Base-by-base conservation (phyloP, 257 asterid genomes). In the Solanum microdontum region DNA sequence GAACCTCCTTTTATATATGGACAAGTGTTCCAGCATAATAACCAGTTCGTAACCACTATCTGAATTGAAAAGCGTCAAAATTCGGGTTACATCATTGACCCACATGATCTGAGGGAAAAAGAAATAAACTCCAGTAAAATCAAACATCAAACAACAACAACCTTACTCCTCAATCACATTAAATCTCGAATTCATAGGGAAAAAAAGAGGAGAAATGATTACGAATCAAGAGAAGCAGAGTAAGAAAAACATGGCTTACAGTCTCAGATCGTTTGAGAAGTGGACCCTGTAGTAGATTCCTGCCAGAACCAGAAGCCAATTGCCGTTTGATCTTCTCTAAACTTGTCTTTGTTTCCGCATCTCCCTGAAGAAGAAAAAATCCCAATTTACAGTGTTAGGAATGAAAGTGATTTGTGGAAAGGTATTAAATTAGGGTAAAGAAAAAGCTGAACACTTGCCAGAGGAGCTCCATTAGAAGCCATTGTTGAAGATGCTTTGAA, bases 181-280 rank as follows among this genome's bases (percentile, higher is more conserved):
- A 12, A 69, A 28, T 36, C 32, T 69, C 23, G 21, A 26, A 69
- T 69, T 28, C 74, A 28, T 51, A 51, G 17, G 1, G 4, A 11
- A 24, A 23, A 7, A 77, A 51, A 51, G 60, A 51, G 60, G 60
- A 36, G 21, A 62, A 11, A 28, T n/a, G 80, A 28, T 51, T 21
- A n/a, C 62, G 66, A 85, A 70, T 28, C 23, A 32, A 30, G 26
- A 43, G 66, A 66, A 11, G 32, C 40, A 23, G 21, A 19, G n/a
- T 15, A 64, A 66, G 87, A 40, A 34, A 34, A 58, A 51, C 62
- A 36, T 26, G 45, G 36, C 88, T 75, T 90, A 97, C 99, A 92
- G 99, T 97, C 91, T 97, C 99, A 87, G 99, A 97, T 96, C 99
- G 94, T 93, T 97, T 97, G 87, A 97, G 94, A 86, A 97, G 98